These are phyloP conservation scores for Typha latifolia DNA, from an alignment of 176 grass and related monocot genomes.

Conservation along the genomic window DNA sequence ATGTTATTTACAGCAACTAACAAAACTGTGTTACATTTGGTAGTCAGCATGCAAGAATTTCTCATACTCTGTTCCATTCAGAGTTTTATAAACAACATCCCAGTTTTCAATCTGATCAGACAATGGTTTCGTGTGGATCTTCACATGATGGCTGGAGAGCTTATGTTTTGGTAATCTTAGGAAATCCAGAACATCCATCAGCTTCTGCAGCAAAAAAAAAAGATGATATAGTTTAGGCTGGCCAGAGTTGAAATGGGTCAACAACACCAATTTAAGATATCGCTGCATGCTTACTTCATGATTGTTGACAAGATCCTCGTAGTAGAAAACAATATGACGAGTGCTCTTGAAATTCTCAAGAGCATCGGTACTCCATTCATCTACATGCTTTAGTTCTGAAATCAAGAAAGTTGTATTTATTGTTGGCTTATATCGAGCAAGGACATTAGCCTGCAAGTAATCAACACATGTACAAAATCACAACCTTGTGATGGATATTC, in stretches of 20 bases:
- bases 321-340: conserved; percentile 64
- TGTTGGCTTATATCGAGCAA: conserved; percentile 66
- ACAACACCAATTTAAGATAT: conserved; percentile 8
- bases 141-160: conserved; percentile 68
- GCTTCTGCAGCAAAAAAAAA: conserved; percentile 47
- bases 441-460: conserved; percentile 56
- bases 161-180: conserved; percentile 56
- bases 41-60: conserved; percentile 52
- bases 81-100: conserved; percentile 49
- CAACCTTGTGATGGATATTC: not conserved
- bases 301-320: conserved; percentile 76
- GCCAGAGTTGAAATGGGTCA: not conserved
- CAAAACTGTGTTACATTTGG: conserved; percentile 28
- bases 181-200: conserved; percentile 75
- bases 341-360: conserved; percentile 60
- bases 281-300: conserved; percentile 35
- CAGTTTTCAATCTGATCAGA: conserved; percentile 73
- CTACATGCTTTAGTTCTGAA: conserved; percentile 31
- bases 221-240: not conserved
- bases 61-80: conserved; percentile 54
- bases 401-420: conserved; percentile 58
- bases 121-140: conserved; percentile 74
- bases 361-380: conserved; percentile 49
- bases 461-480: not conserved
- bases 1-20: no score